Base-by-base conservation (phyloP, 148 eudicot genomes). In the Camellia japonica region DNA sequence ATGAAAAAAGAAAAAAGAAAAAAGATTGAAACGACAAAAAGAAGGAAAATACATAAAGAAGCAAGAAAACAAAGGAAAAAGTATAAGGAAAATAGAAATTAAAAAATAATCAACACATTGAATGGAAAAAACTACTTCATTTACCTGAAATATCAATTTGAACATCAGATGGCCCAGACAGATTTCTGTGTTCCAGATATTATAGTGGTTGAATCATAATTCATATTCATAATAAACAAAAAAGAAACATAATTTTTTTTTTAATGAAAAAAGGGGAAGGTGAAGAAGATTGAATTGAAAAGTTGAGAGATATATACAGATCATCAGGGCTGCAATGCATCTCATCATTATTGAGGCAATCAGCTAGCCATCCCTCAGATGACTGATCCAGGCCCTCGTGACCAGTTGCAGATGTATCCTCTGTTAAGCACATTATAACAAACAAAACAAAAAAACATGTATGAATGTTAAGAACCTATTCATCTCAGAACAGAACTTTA, bases 311-410 rank as follows among this genome's bases (percentile, higher is more conserved):
- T 19, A 19, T 79, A 68, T 89, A 93, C 98, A 81, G 81, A 54
- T 93, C 93, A 77, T 88, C 91, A 49, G 86, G 83, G 82, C 89
- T 87, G 81, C 87, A 76, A 55, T 89, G 87, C 93, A 90, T 89
- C 80, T 90, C 91, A 41, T 90, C 70, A 81, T 93, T 91, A 68
- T 85, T 89, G 14, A 95, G 84, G 89, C 99, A 95, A 81, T 93
- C 91, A 20, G 95, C 92, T 78, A 93, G 87, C 99, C 99, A 95
- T 23, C 90, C 91, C 73, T 93, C 97, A 77, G 97, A 84, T 68
- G 92, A 82, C 51, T 88, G 87, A 75, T 88, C 91, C 85, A 92
- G 86, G 73, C 85, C 87, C 82, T 89, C 97, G 14, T 86, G 68
- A 80, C 82, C 78, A 60, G 89, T 80, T 67, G 83, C 80, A 69